phyloP scores from a whole-genome alignment of 106 monocot genomes.

The Acanthochlamys bracteata region DNA sequence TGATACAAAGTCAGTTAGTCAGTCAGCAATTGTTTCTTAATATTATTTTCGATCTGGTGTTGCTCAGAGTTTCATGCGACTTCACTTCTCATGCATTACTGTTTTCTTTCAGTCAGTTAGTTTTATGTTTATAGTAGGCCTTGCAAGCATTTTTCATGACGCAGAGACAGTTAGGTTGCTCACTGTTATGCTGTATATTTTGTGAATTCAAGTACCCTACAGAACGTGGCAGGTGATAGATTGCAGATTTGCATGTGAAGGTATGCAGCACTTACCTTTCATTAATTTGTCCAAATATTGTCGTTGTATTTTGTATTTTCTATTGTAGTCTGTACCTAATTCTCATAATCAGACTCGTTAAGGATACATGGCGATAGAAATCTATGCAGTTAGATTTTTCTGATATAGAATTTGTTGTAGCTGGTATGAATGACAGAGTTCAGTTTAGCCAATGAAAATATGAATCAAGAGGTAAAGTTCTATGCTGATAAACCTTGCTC shows the following conservation, averaged over 20 bases:
- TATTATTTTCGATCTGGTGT: too few relatives aligned
- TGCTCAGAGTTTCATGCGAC: too few relatives aligned
- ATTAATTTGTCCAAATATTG: background rate
- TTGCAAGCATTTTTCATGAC: background rate
- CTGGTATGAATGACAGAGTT: background rate
- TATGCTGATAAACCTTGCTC: too few relatives aligned
- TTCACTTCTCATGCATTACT: too few relatives aligned
- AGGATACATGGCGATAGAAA: too few relatives aligned
- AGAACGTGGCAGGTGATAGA: constrained; percentile 4
- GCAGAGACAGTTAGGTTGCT: background rate
- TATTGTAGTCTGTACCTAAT: background rate
- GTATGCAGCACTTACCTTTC: background rate
- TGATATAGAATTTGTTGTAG: background rate
- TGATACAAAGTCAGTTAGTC: background rate
- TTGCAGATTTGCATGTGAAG: background rate
- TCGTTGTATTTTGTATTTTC: background rate
- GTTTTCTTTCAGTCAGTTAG: too few relatives aligned
- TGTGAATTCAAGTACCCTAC: background rate
- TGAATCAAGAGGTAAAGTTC: too few relatives aligned
- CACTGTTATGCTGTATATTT: background rate
- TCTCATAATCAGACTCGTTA: background rate
- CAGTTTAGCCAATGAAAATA: background rate
- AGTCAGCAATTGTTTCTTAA: too few relatives aligned
- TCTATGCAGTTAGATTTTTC: background rate
- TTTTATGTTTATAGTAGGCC: background rate